Percentiles rank a stretch among this genome's conserved stretches.
Evolutionary conservation across 768 basidiomycete genomes (phyloP).

Genomic region (Phallus indusiatus): DNA sequence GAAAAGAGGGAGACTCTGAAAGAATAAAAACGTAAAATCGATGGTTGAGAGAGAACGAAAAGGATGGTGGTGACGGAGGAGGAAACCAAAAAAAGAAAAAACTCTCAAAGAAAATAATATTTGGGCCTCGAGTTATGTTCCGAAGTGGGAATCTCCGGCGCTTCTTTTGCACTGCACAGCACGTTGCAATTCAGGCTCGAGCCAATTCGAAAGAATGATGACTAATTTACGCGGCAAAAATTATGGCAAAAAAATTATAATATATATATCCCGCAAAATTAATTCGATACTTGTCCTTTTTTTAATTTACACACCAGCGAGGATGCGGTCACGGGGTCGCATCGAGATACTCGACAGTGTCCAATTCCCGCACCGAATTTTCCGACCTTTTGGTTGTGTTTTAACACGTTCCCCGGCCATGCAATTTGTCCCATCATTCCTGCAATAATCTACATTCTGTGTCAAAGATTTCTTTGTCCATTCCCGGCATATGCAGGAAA

Average conservation of each 20-base stretch:
- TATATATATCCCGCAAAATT: too few species aligned
- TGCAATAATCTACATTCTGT: too few species aligned
- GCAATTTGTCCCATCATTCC: background rate
- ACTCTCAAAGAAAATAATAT: too few species aligned
- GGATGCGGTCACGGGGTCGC: too few species aligned
- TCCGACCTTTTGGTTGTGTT: background rate
- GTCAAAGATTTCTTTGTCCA: background rate
- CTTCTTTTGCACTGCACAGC: background rate
- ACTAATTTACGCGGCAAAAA: background rate
- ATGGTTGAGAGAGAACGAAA: slow-evolving; percentile 5
- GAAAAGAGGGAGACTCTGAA: slow-evolving; percentile 1
- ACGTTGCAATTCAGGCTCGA: background rate
- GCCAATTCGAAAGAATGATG: background rate
- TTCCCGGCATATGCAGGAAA: background rate
- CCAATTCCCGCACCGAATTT: background rate
- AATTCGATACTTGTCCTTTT: background rate
- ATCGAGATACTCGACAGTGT: too few species aligned
- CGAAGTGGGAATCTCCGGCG: background rate
- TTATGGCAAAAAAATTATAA: too few species aligned
- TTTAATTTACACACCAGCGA: too few species aligned
- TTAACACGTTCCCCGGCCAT: background rate
- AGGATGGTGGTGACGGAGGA: background rate
- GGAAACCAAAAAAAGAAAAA: background rate
- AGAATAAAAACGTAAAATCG: slow-evolving; percentile 2
- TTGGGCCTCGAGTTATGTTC: background rate